These are phyloP conservation scores for Yarrowia divulgata DNA, from an alignment of 805 yeast species.

Conservation along the genomic window DNA sequence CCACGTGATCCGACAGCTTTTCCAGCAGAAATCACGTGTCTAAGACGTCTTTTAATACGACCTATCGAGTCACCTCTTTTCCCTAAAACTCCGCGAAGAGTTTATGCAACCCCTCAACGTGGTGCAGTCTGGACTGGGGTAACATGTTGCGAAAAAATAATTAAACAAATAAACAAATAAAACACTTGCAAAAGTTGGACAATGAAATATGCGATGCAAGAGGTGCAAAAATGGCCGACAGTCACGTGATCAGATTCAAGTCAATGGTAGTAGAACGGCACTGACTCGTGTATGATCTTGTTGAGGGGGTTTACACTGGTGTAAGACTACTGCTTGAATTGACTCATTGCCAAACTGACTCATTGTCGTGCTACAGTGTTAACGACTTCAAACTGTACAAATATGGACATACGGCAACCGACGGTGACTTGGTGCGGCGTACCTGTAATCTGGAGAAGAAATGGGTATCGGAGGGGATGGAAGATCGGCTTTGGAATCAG, in stretches of 20 bases:
- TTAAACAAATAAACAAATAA: neutral
- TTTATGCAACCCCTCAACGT: conserved; percentile 18
- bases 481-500: too few relatives aligned
- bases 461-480: neutral
- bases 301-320: too few relatives aligned
- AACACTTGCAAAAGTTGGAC: neutral
- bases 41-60: neutral
- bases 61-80: neutral
- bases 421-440: neutral
- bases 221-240: too few relatives aligned
- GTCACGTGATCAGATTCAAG: too few relatives aligned
- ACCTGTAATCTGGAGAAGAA: neutral
- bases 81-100: neutral
- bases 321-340: too few relatives aligned
- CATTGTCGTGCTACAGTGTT: neutral
- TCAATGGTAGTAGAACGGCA: too few relatives aligned
- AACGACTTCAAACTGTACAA: too few relatives aligned
- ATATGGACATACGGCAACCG: neutral
- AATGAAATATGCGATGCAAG: neutral
- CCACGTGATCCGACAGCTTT: neutral
- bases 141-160: neutral
- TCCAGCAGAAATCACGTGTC: neutral
- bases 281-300: too few relatives aligned
- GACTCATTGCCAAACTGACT: neutral
- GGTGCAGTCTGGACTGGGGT: conserved; percentile 10